Percentiles rank a stretch among this genome's conserved stretches.
phyloP scores from a whole-genome alignment of 2,329 filamentous ascomycete genomes.

The Fusarium compactum region DNA sequence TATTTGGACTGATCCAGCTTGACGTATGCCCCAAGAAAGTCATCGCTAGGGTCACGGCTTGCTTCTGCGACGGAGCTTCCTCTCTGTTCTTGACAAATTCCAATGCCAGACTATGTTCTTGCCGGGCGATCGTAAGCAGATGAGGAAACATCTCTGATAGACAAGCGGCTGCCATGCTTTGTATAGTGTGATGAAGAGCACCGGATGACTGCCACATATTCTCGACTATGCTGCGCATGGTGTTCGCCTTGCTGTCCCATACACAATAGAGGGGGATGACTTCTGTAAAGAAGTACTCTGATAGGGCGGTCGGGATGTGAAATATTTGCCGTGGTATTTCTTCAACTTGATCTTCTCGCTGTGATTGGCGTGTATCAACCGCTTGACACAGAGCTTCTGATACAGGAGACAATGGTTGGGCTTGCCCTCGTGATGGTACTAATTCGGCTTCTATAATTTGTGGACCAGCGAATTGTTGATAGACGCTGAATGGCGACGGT shows the following conservation, averaged over 20 bases:
- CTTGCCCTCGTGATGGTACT: too few species aligned
- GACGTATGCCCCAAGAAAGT: slow-evolving; percentile 8
- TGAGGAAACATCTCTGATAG: slow-evolving; percentile 2
- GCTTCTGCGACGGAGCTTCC: not conserved
- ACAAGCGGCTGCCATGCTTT: slow-evolving; percentile 18
- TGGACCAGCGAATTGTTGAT: not conserved
- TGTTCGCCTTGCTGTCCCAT: slow-evolving; percentile 8
- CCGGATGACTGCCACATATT: not conserved
- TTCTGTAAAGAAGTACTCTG: slow-evolving; percentile 2
- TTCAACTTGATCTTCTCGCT: not conserved
- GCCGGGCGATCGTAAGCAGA: not conserved
- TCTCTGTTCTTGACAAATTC: not conserved
- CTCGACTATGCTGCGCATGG: not conserved
- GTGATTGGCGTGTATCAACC: too few species aligned
- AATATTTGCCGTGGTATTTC: not conserved
- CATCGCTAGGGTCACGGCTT: not conserved
- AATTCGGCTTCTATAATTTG: not conserved
- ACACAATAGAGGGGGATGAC: slow-evolving; percentile 11
- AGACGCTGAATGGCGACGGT: not conserved
- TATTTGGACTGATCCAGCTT: slow-evolving; percentile 9
- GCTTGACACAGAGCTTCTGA: not conserved
- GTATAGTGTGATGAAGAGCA: slow-evolving; percentile 2
- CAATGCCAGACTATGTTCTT: not conserved
- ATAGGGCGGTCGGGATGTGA: slow-evolving; percentile 2
- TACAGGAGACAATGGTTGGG: too few species aligned